Base-by-base conservation (phyloP, 139 green algal species). In the Chlamydomonas incerta region DNA sequence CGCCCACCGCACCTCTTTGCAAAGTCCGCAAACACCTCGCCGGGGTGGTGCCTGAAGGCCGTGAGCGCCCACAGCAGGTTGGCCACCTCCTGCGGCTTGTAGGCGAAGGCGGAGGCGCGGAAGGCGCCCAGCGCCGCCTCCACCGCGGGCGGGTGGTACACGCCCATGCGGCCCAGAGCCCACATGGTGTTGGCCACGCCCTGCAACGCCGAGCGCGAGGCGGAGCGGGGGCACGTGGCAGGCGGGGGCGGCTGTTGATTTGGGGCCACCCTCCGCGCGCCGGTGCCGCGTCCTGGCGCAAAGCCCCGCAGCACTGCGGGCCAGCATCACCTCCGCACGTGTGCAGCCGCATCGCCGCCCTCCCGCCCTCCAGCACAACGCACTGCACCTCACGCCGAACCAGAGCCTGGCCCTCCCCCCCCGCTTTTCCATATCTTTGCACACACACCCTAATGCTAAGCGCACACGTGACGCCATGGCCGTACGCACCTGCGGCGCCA, bases 401-500 rank as follows among this genome's bases (percentile, higher is more conserved):
- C n/a, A n/a, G n/a, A n/a, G 63, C 63, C 20, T 71, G 33, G 58
- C 65, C 31, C 1, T 34, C 23, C 21, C 24, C 35, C 58, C 17
- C 35, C 46, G 0, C 9, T 34, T 46, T 33, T 8, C 31, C 34
- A 58, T 23, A 9, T 58, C n/a, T 24, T 23, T 24, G n/a, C 18
- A 28, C 60, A 55, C 58, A 24, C 62, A 0, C 82, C 14, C 58
- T n/a, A n/a, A n/a, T n/a, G n/a, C n/a, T n/a, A n/a, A n/a, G n/a
- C n/a, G n/a, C n/a, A n/a, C n/a, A n/a, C n/a, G n/a, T n/a, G n/a
- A n/a, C n/a, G n/a, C n/a, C n/a, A n/a, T n/a, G n/a, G n/a, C n/a
- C n/a, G n/a, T n/a, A n/a, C n/a, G n/a, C 63, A 91, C 88, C 82
- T 91, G 88, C 34, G 88, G 88, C 57, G 72, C 35, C 57, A 91